Percentiles rank a stretch among this genome's conserved stretches.
Conservation (phyloP, 2,329 filamentous ascomycete species). For the Hirsutella minnesotensis region DNA sequence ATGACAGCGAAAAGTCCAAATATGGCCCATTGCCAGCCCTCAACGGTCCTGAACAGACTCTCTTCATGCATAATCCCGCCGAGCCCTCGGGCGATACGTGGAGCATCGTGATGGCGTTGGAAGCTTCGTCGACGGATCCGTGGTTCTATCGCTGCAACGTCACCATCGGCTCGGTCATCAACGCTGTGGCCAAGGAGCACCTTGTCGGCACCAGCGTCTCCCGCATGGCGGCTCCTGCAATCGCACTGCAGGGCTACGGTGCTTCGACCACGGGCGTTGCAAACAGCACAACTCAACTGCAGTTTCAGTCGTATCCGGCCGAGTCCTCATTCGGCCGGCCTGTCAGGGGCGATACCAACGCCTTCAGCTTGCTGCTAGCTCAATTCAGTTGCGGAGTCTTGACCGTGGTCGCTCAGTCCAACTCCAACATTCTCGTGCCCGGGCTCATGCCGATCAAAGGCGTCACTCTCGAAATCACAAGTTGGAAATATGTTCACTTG, state of each 20-base stretch:
- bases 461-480: conserved; percentile 17
- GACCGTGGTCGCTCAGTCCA: conserved; percentile 18
- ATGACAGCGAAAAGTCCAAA: conserved; percentile 9
- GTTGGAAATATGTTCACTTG: conserved; percentile 19
- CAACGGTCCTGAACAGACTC: conserved; percentile 22
- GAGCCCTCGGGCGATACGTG: conserved; percentile 14
- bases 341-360: conserved; percentile 14
- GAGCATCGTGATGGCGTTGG: conserved; percentile 22
- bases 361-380: conserved; percentile 24
- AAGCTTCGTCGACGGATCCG: conserved; percentile 19
- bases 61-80: conserved; percentile 20
- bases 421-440: conserved; percentile 11
- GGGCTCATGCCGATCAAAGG: conserved; percentile 20
- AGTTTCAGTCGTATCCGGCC: conserved; percentile 29
- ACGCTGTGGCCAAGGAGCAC: conserved; percentile 23
- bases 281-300: conserved; percentile 9
- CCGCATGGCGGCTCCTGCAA: conserved; percentile 20
- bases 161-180: conserved; percentile 19
- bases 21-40: conserved; percentile 11
- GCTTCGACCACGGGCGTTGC: conserved; percentile 10
- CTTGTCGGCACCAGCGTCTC: conserved; percentile 21
- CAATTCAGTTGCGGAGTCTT: conserved; percentile 25
- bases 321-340: conserved; percentile 25
- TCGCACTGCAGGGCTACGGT: conserved; percentile 28
- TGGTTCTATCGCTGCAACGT: conserved; percentile 32